These are phyloP conservation scores for Wickerhamomyces sp. DNA, from an alignment of 1,139 yeast genomes.

Conservation along the genomic window DNA sequence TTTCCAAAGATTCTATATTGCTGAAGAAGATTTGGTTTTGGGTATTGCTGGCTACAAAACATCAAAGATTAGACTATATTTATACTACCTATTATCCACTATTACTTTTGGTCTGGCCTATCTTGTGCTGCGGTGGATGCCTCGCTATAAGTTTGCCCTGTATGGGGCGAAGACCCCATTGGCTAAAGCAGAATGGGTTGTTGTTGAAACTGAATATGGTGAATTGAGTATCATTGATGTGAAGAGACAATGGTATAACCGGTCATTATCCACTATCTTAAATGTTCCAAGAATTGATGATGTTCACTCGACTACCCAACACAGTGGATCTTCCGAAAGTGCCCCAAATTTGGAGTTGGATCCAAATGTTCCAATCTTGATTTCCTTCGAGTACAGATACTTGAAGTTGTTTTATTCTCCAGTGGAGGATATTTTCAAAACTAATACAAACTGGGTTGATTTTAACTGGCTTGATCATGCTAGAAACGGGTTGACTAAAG, in stretches of 20 bases:
- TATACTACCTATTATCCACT: conserved; percentile 53
- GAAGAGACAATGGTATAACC: conserved; percentile 55
- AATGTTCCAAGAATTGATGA: conserved; percentile 27
- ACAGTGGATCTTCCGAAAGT: conserved; percentile 1
- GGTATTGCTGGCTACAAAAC: conserved; percentile 88
- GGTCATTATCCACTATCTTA: conserved; percentile 67
- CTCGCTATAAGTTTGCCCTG: conserved; percentile 63
- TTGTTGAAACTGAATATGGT: conserved; percentile 90
- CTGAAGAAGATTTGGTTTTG: conserved; percentile 91
- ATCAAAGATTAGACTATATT: conserved; percentile 38
- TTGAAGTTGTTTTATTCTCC: conserved; percentile 82
- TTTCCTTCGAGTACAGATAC: conserved; percentile 76
- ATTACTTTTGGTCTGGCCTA: conserved; percentile 68
- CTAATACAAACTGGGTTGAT: conserved; percentile 87
- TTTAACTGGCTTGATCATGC: conserved; percentile 63
- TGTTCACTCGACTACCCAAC: conserved; percentile 9
- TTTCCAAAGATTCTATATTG: conserved; percentile 81
- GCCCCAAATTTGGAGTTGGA: conserved; percentile 15
- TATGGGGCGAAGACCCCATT: conserved; percentile 65
- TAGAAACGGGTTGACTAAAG: conserved; percentile 69
- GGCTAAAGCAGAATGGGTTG: conserved; percentile 89
- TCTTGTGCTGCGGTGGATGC: conserved; percentile 78
- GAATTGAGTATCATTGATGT: conserved; percentile 64
- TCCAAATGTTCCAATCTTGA: conserved; percentile 54
- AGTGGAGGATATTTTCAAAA: conserved; percentile 74